A percentile compares a stretch with the other conserved stretches of the same genome.
These are phyloP conservation scores for Aspergillus fischeri DNA, from an alignment of 2,329 filamentous ascomycete genomes.

Conservation along the genomic window DNA sequence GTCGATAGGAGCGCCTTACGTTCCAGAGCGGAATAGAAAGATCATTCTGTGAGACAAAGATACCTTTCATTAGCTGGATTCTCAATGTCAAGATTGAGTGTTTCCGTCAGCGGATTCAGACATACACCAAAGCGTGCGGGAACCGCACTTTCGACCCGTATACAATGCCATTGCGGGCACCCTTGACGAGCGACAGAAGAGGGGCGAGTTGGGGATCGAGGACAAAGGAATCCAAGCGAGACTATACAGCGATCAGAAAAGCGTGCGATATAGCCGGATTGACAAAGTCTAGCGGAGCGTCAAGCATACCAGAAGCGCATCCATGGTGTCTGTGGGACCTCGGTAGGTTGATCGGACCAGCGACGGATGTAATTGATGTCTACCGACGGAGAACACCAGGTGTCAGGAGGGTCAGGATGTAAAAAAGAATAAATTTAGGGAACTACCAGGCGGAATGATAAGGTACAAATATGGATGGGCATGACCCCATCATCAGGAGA, in stretches of 20 bases:
- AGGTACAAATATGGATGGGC: background rate
- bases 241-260: constrained; percentile 42
- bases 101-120: constrained; percentile 1
- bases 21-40: constrained; percentile 89
- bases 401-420: constrained; percentile 10
- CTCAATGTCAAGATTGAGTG: background rate
- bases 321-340: constrained; percentile 31
- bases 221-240: constrained; percentile 68
- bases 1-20: constrained; percentile 49
- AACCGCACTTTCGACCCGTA: constrained; percentile 98
- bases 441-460: background rate
- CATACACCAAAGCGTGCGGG: constrained; percentile 86
- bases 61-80: constrained; percentile 14
- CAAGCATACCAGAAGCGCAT: constrained; percentile 29
- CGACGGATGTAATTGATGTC: constrained; percentile 7
- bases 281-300: background rate
- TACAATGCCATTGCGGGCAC: constrained; percentile 90
- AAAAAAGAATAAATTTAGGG: constrained; percentile 4
- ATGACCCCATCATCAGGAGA: background rate
- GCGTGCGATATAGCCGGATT: constrained; percentile 3
- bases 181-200: constrained; percentile 80
- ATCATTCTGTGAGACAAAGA: constrained; percentile 65
- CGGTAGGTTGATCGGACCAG: constrained; percentile 17
- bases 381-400: constrained; percentile 5
- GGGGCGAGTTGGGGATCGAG: constrained; percentile 84